Base-by-base conservation (phyloP, 371 early-diverging fungal genomes). In the Lichtheimia hyalospora region DNA sequence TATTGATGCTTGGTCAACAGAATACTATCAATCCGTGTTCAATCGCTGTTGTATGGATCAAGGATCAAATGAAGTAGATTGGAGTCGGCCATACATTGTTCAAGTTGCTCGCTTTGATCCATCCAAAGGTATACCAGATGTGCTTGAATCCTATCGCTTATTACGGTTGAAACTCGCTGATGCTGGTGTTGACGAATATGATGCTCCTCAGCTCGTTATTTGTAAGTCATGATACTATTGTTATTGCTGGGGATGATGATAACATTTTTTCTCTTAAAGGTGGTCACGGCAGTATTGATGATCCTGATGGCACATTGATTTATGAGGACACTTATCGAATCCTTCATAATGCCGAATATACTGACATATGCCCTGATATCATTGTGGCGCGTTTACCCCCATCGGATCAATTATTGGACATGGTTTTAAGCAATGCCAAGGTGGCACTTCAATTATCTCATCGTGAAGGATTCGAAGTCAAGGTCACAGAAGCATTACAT, bases 21-120 rank as follows among this genome's bases (percentile, higher is more conserved):
- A 71, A 40, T 92, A 91, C 70, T 93, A 92, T 70, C 87, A 84
- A 57, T 71, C 77, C 2, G 82, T 92, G 13, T 93, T 93, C 62
- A 92, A 92, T 67, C 82, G 90, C 60, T 76, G 87, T n/a, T 85
- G 87, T 53, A 62, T 74, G 59, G 93, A 92, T 69, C 85, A 89
- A 66, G 85, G 85, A 58, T 81, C 86, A 25, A 79, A 81, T 8
- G 77, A 81, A 27, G 81, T 89, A 1, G 77, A 86, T 51, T 79
- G 80, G 66, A 64, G 73, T 28, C 77, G 90, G 15, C 91, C 89
- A 10, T 94, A 94, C 66, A 86, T 95, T 70, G 82, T 88, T 20
- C 94, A 95, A 74, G 85, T 94, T n/a, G 87, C 91, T 21, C 77
- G 95, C 25, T 94, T 95, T 56, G 95, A 95, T 73, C 95, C 95